These are phyloP conservation scores for Solanum habrochaites DNA, from an alignment of 257 asterid genomes.

Conservation along the genomic window DNA sequence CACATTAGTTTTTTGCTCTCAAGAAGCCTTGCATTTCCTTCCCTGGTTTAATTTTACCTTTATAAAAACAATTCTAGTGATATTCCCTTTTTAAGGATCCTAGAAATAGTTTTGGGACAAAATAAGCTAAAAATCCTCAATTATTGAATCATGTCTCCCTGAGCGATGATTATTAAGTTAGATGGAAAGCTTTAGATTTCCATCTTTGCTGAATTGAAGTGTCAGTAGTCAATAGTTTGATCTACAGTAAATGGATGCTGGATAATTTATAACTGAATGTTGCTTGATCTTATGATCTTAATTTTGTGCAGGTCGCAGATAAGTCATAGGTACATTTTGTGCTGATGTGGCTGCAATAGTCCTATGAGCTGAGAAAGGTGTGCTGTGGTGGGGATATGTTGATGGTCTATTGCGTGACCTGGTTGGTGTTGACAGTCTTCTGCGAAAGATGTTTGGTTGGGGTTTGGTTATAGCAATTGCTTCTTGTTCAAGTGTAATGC, in stretches of 20 bases:
- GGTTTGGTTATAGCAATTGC: not conserved
- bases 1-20: not conserved
- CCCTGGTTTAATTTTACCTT: not conserved
- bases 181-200: not conserved
- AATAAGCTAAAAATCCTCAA: not conserved
- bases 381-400: not conserved
- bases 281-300: not conserved
- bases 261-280: not conserved
- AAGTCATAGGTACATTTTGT: slow-evolving; percentile 1
- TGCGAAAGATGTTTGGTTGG: not conserved
- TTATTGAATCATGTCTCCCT: not conserved
- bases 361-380: not conserved
- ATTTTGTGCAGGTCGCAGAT: slow-evolving; percentile 10
- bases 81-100: not conserved
- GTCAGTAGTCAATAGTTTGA: not conserved
- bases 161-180: not conserved
- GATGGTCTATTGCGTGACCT: not conserved
- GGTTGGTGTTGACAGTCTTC: not conserved
- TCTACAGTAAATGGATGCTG: not conserved
- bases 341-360: not conserved
- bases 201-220: not conserved
- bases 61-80: not conserved
- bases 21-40: not conserved
- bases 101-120: not conserved
- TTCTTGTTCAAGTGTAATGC: not conserved